Conservation (phyloP, 495 filamentous ascomycete genomes). For the Neurospora tetraspora region DNA sequence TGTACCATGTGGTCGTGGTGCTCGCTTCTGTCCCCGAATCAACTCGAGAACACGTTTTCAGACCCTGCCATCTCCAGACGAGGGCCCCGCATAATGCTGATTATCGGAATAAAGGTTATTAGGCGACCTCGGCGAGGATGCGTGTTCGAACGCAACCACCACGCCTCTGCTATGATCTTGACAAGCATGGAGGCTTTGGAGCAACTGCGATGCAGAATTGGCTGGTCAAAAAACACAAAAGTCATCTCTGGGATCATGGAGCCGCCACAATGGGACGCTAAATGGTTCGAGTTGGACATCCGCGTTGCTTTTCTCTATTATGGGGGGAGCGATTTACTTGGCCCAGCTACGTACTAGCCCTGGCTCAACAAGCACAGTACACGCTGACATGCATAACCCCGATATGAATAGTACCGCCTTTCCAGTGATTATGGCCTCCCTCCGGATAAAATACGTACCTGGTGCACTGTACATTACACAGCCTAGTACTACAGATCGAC, state of each 20-base stretch:
- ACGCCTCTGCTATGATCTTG: background rate
- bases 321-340: background rate
- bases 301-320: background rate
- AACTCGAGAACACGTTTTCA: background rate
- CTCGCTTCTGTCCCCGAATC: background rate
- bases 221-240: background rate
- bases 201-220: background rate
- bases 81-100: background rate
- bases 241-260: background rate
- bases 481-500: background rate
- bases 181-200: background rate
- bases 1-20: background rate
- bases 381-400: background rate
- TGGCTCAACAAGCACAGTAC: background rate
- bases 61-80: background rate
- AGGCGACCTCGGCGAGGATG: background rate
- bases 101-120: background rate
- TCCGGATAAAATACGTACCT: background rate
- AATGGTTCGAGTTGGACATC: background rate
- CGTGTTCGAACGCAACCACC: background rate
- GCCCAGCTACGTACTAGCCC: background rate
- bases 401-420: background rate
- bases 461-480: background rate
- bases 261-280: background rate
- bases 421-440: background rate